Evolutionary conservation across 768 basidiomycete species (phyloP).

Genomic region (Boletus rubescentipes): DNA sequence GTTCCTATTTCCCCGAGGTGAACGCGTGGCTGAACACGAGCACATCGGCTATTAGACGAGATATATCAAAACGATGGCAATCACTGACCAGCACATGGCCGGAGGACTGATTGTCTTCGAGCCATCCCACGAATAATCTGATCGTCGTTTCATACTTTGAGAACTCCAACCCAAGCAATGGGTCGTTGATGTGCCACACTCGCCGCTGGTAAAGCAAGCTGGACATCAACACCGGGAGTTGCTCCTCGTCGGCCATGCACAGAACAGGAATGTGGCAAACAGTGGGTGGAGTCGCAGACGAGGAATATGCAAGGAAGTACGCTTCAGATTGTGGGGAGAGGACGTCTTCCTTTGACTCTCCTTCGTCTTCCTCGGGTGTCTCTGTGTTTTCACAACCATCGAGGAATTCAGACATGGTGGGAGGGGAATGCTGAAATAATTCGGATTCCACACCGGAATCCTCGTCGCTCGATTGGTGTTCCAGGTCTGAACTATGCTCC

Average conservation of each 20-base stretch:
- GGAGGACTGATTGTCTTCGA: not conserved
- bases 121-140: conserved; percentile 5
- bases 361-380: not conserved
- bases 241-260: conserved; percentile 8
- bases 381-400: not conserved
- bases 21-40: conserved; percentile 3
- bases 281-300: not conserved
- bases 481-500: not conserved
- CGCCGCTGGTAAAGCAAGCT: conserved; percentile 6
- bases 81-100: conserved; percentile 1
- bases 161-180: conserved; percentile 5
- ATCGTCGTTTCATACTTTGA: conserved; percentile 4
- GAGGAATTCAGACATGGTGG: conserved; percentile 5
- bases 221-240: conserved; percentile 7
- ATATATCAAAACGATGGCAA: not conserved
- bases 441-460: not conserved
- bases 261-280: conserved; percentile 6
- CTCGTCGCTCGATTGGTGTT: not conserved
- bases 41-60: not conserved
- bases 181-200: conserved; percentile 4
- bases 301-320: not conserved
- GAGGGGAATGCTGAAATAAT: not conserved
- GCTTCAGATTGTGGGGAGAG: conserved; percentile 2
- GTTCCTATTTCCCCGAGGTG: conserved; percentile 3
- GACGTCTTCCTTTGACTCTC: not conserved